Evolutionary conservation across 169 alveolate genomes (phyloP), one percentile per base, ranked within the genome.

Genomic region (Eimeria tenella): DNA sequence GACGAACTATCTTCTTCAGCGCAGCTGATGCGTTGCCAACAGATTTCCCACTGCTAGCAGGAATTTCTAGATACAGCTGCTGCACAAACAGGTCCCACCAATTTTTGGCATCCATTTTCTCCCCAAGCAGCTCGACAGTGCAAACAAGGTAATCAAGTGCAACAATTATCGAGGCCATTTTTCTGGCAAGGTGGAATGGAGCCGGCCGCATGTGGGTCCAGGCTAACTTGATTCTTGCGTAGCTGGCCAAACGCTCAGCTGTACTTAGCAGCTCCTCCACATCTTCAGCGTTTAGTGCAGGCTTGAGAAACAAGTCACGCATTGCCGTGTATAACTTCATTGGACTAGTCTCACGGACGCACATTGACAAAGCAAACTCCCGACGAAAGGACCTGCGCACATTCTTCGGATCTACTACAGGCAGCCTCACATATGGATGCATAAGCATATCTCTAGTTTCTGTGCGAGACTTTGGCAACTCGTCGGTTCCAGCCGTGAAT

Each of bases 51-150:
- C 42, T 31, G 42, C 42, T 31, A 31, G 2, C 42, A 31, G 42
- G 42, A 31, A 31, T 31, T 2, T 31, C 42, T 31, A 31, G 42
- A 31, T 31, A 13, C 19, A 73, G 58, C 42, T 49, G 5, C 4
- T 60, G 58, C 58, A 49, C 83, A 13, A 42, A 73, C 83, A 10
- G 5, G 0, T 73, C 83, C 83, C 83, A 73, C 83, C 62, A 73
- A 42, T 15, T 42, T 11, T 31, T 17, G 62, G 83, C 19, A 5
- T 42, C 62, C 58, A 73, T 73, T 49, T 73, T 73, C 62, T 42
- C 83, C 25, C 50, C 62, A 55, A 73, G 50, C 53, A 73, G 83
- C 83, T 49, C 25, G 83, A 73, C 19, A 4, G 83, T 73, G 49
- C 86, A 75, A 9, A 75, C 65, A 58, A 17, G 65, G 49, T 75